A percentile compares a stretch with the other conserved stretches of the same genome.
phyloP scores from a whole-genome alignment of 139 green algal genomes.

The Zygnema circumcarinatum region DNA sequence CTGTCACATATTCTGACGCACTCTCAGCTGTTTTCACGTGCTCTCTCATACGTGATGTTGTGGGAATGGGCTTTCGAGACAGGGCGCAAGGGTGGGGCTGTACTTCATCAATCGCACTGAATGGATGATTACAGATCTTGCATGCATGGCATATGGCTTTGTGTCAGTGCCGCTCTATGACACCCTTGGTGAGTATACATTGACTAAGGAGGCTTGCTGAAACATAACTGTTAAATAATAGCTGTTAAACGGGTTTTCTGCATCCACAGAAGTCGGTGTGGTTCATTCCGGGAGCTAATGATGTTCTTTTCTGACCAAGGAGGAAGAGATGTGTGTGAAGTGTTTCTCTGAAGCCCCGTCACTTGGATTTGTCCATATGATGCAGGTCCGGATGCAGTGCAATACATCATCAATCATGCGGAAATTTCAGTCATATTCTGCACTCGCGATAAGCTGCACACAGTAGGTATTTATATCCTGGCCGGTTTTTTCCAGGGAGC shows the following conservation, averaged over 20 bases:
- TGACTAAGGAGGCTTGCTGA: too few species aligned
- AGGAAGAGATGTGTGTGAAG: neutral
- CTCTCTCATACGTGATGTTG: too few species aligned
- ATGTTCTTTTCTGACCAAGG: neutral
- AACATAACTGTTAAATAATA: neutral
- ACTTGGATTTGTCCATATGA: neutral
- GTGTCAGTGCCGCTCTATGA: slow-evolving; percentile 95
- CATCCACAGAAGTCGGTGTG: too few species aligned
- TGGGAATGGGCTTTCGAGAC: neutral
- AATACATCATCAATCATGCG: slow-evolving; percentile 94
- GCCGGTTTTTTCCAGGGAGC: too few species aligned
- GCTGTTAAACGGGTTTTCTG: too few species aligned
- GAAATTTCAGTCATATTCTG: slow-evolving; percentile 80
- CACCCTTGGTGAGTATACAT: slow-evolving; percentile 72
- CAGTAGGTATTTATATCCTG: slow-evolving; percentile 17
- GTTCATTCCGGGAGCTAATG: too few species aligned
- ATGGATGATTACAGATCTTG: slow-evolving; percentile 89
- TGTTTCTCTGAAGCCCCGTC: neutral
- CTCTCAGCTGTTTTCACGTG: too few species aligned
- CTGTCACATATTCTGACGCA: too few species aligned
- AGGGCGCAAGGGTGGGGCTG: slow-evolving; percentile 75
- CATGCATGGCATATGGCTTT: slow-evolving; percentile 85
- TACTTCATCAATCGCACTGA: slow-evolving; percentile 91
- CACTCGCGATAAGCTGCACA: slow-evolving; percentile 58
- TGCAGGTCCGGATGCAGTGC: slow-evolving; percentile 85